A percentile compares a stretch with the other conserved stretches of the same genome.
phyloP scores from a whole-genome alignment of 2,329 filamentous ascomycete species.

The Cercospora sojina region DNA sequence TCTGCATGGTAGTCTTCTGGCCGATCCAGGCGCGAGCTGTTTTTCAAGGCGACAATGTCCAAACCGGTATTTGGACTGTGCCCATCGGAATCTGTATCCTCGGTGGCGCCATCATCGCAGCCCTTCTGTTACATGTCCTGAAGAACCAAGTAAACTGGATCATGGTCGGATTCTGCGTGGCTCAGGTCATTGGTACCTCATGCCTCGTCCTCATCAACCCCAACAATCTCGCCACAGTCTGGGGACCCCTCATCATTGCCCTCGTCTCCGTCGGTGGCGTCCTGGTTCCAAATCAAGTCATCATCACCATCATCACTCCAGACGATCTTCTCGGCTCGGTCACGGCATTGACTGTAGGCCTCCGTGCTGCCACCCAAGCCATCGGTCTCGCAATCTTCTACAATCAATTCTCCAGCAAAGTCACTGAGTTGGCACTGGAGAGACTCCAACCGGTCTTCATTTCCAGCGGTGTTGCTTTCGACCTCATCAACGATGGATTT shows the following conservation, averaged over 20 bases:
- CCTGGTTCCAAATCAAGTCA: constrained; percentile 8
- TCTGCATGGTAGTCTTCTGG: constrained; percentile 3
- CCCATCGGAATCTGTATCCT: neutral
- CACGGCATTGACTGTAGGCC: constrained; percentile 6
- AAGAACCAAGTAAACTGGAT: constrained; percentile 3
- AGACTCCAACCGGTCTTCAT: neutral
- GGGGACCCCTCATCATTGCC: constrained; percentile 3
- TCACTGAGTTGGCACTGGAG: neutral
- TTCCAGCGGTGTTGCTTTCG: neutral
- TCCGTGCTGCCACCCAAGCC: neutral
- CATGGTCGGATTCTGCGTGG: neutral
- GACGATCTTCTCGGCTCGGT: constrained; percentile 10
- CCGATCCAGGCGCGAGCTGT: neutral
- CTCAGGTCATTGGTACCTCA: neutral
- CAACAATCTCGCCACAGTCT: neutral
- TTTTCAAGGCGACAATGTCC: neutral
- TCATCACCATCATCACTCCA: constrained; percentile 13
- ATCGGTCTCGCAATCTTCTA: constrained; percentile 7
- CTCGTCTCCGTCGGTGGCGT: constrained; percentile 7
- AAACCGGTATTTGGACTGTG: neutral
- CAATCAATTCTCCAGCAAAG: constrained; percentile 9
- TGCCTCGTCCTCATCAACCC: constrained; percentile 7
- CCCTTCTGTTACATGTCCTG: neutral
- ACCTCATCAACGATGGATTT: neutral
- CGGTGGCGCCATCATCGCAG: neutral